phyloP scores from a whole-genome alignment of 2,329 filamentous ascomycete genomes.

The Ceratocystis colombiana region DNA sequence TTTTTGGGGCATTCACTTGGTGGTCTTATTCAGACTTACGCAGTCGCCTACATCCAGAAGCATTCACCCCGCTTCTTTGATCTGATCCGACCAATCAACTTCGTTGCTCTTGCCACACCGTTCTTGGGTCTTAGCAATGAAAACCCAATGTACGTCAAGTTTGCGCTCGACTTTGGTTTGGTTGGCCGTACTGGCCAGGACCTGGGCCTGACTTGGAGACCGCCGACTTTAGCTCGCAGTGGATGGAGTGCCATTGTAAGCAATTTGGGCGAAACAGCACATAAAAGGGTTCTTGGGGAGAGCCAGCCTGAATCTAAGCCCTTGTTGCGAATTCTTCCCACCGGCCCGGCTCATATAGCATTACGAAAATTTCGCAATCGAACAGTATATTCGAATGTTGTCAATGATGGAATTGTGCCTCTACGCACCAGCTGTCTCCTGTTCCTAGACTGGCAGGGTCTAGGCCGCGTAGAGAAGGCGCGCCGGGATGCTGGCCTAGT shows the following conservation, averaged over 20 bases:
- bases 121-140: slow-evolving; percentile 92
- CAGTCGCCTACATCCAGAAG: slow-evolving; percentile 92
- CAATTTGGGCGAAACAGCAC: slow-evolving; percentile 60
- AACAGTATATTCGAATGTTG: slow-evolving; percentile 91
- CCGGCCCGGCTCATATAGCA: slow-evolving; percentile 79
- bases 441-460: slow-evolving; percentile 91
- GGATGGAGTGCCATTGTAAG: slow-evolving; percentile 84
- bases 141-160: slow-evolving; percentile 93
- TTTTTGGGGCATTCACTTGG: slow-evolving; percentile 89
- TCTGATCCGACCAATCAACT: slow-evolving; percentile 76
- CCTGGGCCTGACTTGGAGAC: slow-evolving; percentile 85
- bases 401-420: slow-evolving; percentile 95
- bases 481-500: slow-evolving; percentile 83
- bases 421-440: slow-evolving; percentile 90
- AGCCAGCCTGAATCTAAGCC: slow-evolving; percentile 75
- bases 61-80: slow-evolving; percentile 88
- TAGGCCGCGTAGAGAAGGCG: slow-evolving; percentile 89
- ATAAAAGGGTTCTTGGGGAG: slow-evolving; percentile 49
- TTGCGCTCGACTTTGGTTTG: slow-evolving; percentile 89
- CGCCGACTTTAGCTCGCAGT: slow-evolving; percentile 72
- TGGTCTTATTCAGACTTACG: slow-evolving; percentile 83
- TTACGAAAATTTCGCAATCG: slow-evolving; percentile 80
- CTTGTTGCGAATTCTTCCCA: slow-evolving; percentile 76
- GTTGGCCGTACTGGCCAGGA: slow-evolving; percentile 96
- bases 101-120: slow-evolving; percentile 76